These are phyloP conservation scores for Calycina herbarum DNA, from an alignment of 2,329 filamentous ascomycete species.

Conservation along the genomic window DNA sequence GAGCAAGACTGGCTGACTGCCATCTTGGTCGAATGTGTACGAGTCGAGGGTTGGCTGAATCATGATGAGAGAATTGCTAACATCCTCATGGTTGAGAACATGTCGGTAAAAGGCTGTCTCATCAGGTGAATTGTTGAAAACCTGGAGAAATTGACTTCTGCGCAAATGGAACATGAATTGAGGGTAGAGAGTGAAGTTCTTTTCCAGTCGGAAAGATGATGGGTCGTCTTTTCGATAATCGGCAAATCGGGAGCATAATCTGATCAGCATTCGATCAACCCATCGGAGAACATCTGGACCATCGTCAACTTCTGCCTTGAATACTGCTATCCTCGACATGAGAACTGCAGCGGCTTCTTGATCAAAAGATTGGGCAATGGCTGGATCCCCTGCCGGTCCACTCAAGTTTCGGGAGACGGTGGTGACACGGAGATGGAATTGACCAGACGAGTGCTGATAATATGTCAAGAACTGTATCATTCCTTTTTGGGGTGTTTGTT, in stretches of 20 bases:
- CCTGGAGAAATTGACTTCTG: conserved; percentile 94
- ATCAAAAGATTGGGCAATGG: conserved; percentile 95
- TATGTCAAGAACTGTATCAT: conserved; percentile 99
- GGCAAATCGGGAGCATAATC: conserved; percentile 92
- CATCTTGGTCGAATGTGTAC: conserved; percentile 95
- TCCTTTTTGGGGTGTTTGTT: conserved; percentile 84
- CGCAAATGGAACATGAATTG: conserved; percentile 99
- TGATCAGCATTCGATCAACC: conserved; percentile 98
- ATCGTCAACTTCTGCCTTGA: conserved; percentile 97
- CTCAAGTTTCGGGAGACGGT: conserved; percentile 90
- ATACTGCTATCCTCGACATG: conserved; percentile 98
- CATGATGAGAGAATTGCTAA: conserved; percentile 96
- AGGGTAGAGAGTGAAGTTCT: conserved; percentile 98
- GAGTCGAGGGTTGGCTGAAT: conserved; percentile 97
- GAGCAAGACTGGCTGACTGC: conserved; percentile 86
- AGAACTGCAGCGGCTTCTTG: conserved; percentile 96
- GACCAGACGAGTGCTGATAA: conserved; percentile 95
- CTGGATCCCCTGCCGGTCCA: conserved; percentile 89
- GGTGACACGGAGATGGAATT: conserved; percentile 94
- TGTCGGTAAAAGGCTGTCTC: conserved; percentile 99
- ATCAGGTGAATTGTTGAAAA: conserved; percentile 99
- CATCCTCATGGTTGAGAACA: conserved; percentile 95
- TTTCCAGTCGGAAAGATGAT: conserved; percentile 93
- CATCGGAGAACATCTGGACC: conserved; percentile 97
- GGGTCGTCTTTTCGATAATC: conserved; percentile 98